phyloP scores from a whole-genome alignment of 805 yeast species.

The Spathaspora arborariae region DNA sequence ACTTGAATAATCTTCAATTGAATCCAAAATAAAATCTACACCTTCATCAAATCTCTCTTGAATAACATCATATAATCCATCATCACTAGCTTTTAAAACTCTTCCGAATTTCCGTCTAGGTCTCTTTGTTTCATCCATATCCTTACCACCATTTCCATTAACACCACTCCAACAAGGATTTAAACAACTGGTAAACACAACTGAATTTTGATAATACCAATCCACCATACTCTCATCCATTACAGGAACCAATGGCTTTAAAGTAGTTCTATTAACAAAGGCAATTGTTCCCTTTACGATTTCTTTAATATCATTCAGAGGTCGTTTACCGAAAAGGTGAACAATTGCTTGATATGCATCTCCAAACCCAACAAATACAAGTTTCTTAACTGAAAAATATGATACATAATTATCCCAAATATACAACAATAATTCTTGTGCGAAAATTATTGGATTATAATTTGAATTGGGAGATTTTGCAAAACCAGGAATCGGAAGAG shows the following conservation, averaged over 20 bases:
- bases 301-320: conserved; percentile 48
- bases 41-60: conserved; percentile 84
- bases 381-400: conserved; percentile 61
- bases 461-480: conserved; percentile 29
- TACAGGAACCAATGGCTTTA: conserved; percentile 78
- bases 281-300: conserved; percentile 66
- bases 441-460: conserved; percentile 59
- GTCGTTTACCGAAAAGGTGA: conserved; percentile 81
- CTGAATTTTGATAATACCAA: conserved; percentile 86
- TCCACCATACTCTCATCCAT: conserved; percentile 87
- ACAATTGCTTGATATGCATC: conserved; percentile 85
- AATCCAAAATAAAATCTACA: conserved; percentile 75
- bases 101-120: conserved; percentile 92
- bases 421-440: conserved; percentile 75
- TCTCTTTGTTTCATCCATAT: conserved; percentile 45
- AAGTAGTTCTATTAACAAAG: conserved; percentile 62
- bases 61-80: conserved; percentile 71
- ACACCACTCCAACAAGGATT: conserved; percentile 70
- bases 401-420: conserved; percentile 90
- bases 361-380: conserved; percentile 84
- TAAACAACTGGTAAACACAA: conserved; percentile 69
- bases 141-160: conserved; percentile 3
- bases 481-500: conserved; percentile 23
- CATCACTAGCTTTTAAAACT: conserved; percentile 69
- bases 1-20: conserved; percentile 50